Percentiles rank a stretch among this genome's conserved stretches.
These are phyloP conservation scores for Crithidia bombi DNA, from an alignment of 208 protist genomes.

Conservation along the genomic window DNA sequence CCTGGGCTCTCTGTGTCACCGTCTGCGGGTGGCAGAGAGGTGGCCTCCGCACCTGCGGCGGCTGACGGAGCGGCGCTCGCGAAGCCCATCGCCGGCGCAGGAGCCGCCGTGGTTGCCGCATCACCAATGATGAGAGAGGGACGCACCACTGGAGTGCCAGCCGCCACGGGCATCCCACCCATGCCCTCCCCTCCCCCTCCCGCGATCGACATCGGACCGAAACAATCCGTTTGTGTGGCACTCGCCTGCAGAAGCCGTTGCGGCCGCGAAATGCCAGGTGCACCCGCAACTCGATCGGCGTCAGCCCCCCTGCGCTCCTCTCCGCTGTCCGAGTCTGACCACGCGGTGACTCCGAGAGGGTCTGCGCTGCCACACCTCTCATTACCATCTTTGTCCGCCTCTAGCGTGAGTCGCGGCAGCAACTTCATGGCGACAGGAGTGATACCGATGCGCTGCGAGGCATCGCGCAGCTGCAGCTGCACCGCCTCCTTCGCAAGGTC, in stretches of 20 bases:
- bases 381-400: not conserved
- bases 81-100: not conserved
- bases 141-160: constrained; percentile 1
- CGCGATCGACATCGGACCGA: not conserved
- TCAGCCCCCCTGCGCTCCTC: not conserved
- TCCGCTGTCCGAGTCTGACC: constrained; percentile 10
- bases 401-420: constrained; percentile 22
- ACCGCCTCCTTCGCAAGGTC: constrained; percentile 18
- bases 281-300: not conserved
- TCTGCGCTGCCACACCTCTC: constrained; percentile 4
- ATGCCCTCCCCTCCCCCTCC: not conserved
- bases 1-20: constrained; percentile 5
- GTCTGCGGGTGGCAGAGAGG: not conserved
- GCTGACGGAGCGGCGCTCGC: not conserved
- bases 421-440: constrained; percentile 21
- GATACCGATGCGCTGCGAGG: constrained; percentile 24
- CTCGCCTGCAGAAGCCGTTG: constrained; percentile 2
- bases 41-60: not conserved
- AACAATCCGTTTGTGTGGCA: constrained; percentile 9
- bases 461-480: not conserved
- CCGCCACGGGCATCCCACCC: not conserved
- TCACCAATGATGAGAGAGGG: not conserved
- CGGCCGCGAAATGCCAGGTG: not conserved
- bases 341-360: not conserved
- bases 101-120: not conserved